Conservation (phyloP, 139 green algal species). For the Coccomyxa sp. region DNA sequence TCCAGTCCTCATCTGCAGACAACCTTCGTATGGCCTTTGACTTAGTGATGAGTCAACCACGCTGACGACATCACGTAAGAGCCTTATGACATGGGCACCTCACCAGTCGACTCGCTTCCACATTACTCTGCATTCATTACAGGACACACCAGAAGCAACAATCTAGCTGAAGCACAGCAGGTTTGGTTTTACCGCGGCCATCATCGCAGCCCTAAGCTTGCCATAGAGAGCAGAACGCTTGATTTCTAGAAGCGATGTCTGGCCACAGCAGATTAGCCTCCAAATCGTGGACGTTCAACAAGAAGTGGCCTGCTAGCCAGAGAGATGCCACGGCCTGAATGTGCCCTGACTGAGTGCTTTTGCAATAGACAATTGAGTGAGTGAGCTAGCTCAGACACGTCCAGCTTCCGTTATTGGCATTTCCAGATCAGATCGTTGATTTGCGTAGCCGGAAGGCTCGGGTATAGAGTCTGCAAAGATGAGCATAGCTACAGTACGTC, state of each 20-base stretch:
- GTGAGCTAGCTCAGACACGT: too few species aligned
- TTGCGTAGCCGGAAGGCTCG: not conserved
- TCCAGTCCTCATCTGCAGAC: too few species aligned
- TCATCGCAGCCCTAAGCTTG: not conserved
- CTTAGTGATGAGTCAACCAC: too few species aligned
- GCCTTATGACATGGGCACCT: too few species aligned
- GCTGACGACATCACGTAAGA: too few species aligned
- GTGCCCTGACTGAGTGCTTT: not conserved
- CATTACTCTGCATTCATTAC: too few species aligned
- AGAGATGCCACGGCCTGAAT: not conserved
- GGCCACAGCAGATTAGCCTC: not conserved
- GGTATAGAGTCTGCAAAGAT: not conserved
- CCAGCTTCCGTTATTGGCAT: not conserved
- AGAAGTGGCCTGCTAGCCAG: conserved; percentile 17
- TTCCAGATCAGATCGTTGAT: too few species aligned
- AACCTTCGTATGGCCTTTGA: too few species aligned
- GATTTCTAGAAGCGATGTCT: not conserved
- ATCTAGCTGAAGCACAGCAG: not conserved
- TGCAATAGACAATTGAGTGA: not conserved
- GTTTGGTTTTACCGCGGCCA: not conserved
- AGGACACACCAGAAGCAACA: too few species aligned
- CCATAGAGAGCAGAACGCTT: not conserved
- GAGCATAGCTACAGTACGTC: too few species aligned
- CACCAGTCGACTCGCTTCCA: too few species aligned
- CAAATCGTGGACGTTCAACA: conserved; percentile 18